These are phyloP conservation scores for Podospora conica DNA, from an alignment of 495 filamentous ascomycete species.

Conservation along the genomic window DNA sequence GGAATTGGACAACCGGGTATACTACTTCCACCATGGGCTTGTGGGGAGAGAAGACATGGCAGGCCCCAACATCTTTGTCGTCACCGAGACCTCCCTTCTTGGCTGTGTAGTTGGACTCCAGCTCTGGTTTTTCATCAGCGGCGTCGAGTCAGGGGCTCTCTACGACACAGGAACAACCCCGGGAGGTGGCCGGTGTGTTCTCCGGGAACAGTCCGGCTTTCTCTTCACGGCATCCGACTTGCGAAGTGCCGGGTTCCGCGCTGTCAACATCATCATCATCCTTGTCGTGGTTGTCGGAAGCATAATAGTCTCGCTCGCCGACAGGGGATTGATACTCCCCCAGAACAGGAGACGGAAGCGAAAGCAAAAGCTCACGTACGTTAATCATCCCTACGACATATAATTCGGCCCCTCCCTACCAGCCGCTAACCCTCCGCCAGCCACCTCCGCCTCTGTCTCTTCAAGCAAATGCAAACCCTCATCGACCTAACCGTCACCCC, in stretches of 20 bases:
- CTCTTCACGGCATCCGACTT: conserved; percentile 21
- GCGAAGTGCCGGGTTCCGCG: conserved; percentile 15
- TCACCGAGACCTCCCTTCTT: conserved; percentile 15
- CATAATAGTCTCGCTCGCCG: conserved; percentile 6
- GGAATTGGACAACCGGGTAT: conserved; percentile 1
- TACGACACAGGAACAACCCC: neutral
- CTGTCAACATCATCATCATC: conserved; percentile 22
- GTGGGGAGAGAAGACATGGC: neutral
- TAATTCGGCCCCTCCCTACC: neutral
- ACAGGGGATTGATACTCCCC: neutral
- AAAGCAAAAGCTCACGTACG: neutral
- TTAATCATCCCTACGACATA: neutral
- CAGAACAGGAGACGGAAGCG: conserved; percentile 7
- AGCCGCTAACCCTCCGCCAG: neutral
- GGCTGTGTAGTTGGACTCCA: conserved; percentile 28
- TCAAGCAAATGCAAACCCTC: conserved; percentile 21
- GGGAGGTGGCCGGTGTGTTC: neutral
- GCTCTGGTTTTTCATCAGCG: conserved; percentile 37
- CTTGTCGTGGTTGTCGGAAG: conserved; percentile 10
- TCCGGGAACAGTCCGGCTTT: conserved; percentile 19
- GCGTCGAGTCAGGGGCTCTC: conserved; percentile 7
- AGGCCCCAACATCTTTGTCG: conserved; percentile 10
- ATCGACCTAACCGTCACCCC: conserved; percentile 25
- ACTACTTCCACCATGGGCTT: neutral
- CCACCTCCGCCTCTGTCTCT: neutral